Percentiles rank a stretch among this genome's conserved stretches.
Conservation (phyloP, 805 yeast genomes). For the Candida dajiaensis region DNA sequence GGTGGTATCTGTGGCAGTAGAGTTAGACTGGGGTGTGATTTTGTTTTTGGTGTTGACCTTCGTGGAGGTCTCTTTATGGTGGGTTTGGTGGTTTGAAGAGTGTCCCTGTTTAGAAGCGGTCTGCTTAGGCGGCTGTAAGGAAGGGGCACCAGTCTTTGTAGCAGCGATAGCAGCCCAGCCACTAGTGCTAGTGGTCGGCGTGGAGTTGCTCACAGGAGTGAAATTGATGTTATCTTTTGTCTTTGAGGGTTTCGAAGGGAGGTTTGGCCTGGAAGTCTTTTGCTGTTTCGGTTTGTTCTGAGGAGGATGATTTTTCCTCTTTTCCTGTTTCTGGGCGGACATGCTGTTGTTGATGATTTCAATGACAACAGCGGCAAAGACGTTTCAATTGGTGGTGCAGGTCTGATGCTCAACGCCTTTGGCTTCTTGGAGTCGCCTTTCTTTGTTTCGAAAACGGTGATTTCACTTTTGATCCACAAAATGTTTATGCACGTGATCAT, state of each 20-base stretch:
- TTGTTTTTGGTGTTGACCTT: not conserved
- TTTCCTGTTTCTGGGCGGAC: not conserved
- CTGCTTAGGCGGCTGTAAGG: not conserved
- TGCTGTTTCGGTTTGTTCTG: not conserved
- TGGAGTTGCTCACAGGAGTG: not conserved
- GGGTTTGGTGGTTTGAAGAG: not conserved
- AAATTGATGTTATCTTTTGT: not conserved
- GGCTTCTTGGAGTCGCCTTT: not conserved
- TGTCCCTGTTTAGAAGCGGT: not conserved
- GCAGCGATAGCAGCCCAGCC: slow-evolving; percentile 21
- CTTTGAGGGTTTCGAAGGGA: slow-evolving; percentile 5
- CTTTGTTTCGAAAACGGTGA: not conserved
- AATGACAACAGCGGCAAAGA: not conserved
- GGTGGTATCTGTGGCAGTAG: no score
- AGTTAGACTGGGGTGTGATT: not conserved
- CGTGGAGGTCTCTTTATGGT: not conserved
- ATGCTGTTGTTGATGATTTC: not conserved
- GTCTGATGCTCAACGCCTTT: not conserved
- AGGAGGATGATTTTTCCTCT: not conserved
- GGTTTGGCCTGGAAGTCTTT: slow-evolving; percentile 1
- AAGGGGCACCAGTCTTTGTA: not conserved
- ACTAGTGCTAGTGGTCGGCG: not conserved
- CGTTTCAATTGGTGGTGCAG: not conserved
- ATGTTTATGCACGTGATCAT: not conserved
- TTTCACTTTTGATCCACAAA: not conserved